Evolutionary conservation across 345 rosid species (phyloP).

Genomic region (Lumnitzera racemosa): DNA sequence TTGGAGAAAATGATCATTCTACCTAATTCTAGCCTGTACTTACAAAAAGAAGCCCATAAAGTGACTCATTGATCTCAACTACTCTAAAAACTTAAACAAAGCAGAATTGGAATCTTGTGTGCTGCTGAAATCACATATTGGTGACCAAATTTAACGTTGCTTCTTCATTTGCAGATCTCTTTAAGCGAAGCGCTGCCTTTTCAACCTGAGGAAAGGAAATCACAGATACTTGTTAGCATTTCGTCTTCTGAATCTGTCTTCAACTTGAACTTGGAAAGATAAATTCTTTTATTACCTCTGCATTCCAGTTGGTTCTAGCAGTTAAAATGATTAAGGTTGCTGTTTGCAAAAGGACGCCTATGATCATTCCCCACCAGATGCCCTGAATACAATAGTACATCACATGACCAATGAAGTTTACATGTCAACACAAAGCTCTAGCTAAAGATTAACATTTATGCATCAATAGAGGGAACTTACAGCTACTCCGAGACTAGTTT

Average conservation of each 20-base stretch:
- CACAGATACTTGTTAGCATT: not conserved
- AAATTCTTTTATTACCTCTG: constrained; percentile 41
- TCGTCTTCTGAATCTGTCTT: not conserved
- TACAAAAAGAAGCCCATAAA: constrained; percentile 1
- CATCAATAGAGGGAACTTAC: constrained; percentile 26
- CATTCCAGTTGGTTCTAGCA: constrained; percentile 65
- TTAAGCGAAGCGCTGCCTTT: constrained; percentile 51
- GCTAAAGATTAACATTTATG: too few relatives aligned
- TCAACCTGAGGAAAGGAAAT: constrained; percentile 39
- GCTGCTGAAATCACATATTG: not conserved
- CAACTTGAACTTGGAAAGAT: not conserved
- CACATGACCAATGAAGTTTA: too few relatives aligned
- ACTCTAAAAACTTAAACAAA: not conserved
- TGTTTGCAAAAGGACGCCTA: constrained; percentile 70
- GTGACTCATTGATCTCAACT: too few relatives aligned
- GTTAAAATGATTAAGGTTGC: constrained; percentile 51
- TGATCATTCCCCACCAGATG: constrained; percentile 92
- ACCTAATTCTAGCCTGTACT: not conserved
- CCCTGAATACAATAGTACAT: constrained; percentile 37
- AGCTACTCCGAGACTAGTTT: constrained; percentile 67
- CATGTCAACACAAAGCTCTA: not conserved
- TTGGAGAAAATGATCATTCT: not conserved
- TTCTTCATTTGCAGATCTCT: constrained; percentile 36
- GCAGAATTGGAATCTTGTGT: too few relatives aligned
- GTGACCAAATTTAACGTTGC: constrained; percentile 7